Evolutionary conservation across 768 basidiomycete species (phyloP), one percentile per base, ranked within the genome.

Genomic region (Boletus rubropictus): DNA sequence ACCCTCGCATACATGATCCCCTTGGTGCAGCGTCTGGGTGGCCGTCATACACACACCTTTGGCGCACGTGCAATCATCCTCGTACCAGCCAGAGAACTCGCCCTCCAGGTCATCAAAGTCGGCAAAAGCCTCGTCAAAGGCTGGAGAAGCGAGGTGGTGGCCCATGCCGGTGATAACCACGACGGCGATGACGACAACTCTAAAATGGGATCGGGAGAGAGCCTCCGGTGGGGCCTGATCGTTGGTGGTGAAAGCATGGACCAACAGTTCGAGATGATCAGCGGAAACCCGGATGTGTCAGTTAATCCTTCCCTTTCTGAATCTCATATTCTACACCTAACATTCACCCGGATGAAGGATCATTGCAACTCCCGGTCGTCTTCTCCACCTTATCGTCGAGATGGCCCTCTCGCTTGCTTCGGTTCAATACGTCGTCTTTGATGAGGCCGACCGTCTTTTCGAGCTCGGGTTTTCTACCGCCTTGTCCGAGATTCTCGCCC

Each of bases 381-480:
- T 99, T 28, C 80, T 99, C n/a, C 96, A 99, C 69, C 77, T 99
- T 20, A 77, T 89, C 42, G 89, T 98, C 41, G 96, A 99, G 70
- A 98, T 98, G 95, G 88, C 87, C 52, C 71, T 96, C 40, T 91
- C 95, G 61, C 73, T 99, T 22, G 81, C 86, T 42, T 84, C 87
- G 0, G 74, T 94, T 5, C 83, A 94, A 68, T 91, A 89, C 50
- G 81, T 93, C 51, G 89, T 98, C 20, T 97, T 97, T 58, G 96
- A 99, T 61, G 96, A 99, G 69, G 96, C 96, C 0, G 96, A 99
- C 66, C 86, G 96, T 28, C 80, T 99, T 10, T 99, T 99, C 66
- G 96, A 99, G 63, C 89, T 98, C 83, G 96, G 96, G 24, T 99
- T 99, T 66, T 88, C 90, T 57, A 81, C 84, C 2, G 87, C 94